Conservation (phyloP, 1,139 yeast genomes). For the Blastobotrys arbuscula region DNA sequence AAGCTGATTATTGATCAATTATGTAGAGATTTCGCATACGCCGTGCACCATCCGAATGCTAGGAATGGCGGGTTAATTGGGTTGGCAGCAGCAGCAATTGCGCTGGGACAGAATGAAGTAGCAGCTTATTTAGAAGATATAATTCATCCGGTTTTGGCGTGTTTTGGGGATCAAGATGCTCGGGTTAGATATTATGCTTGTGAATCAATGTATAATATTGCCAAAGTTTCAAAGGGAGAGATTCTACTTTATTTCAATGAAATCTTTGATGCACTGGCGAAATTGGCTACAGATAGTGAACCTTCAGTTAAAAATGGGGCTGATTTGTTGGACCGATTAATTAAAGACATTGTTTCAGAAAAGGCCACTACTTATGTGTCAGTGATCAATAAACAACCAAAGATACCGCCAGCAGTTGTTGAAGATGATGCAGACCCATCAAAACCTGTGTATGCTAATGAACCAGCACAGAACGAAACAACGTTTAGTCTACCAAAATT, state of each 20-base stretch:
- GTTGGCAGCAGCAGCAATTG: constrained; percentile 71
- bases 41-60: constrained; percentile 71
- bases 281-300: constrained; percentile 84
- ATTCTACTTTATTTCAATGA: constrained; percentile 87
- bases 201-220: constrained; percentile 91
- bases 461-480: constrained; percentile 49
- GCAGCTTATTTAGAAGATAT: constrained; percentile 75
- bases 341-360: constrained; percentile 93
- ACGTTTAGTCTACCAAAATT: constrained; percentile 86
- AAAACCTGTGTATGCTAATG: constrained; percentile 26
- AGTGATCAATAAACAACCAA: constrained; percentile 43
- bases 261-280: constrained; percentile 90
- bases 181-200: constrained; percentile 96
- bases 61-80: constrained; percentile 75
- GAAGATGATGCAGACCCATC: constrained; percentile 22
- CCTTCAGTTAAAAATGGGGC: constrained; percentile 94
- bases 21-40: constrained; percentile 66
- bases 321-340: constrained; percentile 80
- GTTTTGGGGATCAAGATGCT: constrained; percentile 95
- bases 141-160: constrained; percentile 88
- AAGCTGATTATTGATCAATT: constrained; percentile 61
- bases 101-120: constrained; percentile 66
- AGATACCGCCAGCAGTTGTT: neutral
- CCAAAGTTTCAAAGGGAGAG: constrained; percentile 96
- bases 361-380: constrained; percentile 89